Percentiles rank a stretch among this genome's conserved stretches.
Evolutionary conservation across 1,284 basidiomycete species (phyloP).

Genomic region (Fomitopsis palustris): DNA sequence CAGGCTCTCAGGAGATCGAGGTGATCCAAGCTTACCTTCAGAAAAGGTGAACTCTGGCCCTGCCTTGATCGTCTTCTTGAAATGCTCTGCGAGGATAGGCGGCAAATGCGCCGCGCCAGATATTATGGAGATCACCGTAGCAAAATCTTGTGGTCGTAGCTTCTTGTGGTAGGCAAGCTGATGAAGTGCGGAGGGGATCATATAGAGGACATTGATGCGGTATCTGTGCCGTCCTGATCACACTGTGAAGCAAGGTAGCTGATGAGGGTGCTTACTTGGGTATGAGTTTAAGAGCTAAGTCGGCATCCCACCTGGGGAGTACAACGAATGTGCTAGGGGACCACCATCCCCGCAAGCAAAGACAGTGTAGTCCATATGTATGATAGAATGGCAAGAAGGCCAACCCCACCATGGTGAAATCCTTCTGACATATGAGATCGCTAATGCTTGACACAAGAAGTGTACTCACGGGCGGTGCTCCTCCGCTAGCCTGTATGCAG

Average conservation of each 20-base stretch:
- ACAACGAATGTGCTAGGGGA: slow-evolving; percentile 47
- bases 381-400: slow-evolving; percentile 70
- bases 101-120: slow-evolving; percentile 70
- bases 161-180: slow-evolving; percentile 58
- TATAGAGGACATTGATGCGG: slow-evolving; percentile 41
- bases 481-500: slow-evolving; percentile 18
- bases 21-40: slow-evolving; percentile 41
- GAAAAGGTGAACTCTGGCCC: slow-evolving; percentile 28
- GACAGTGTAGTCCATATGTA: slow-evolving; percentile 56
- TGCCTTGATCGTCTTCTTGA: slow-evolving; percentile 36
- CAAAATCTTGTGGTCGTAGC: slow-evolving; percentile 49
- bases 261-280: slow-evolving; percentile 34
- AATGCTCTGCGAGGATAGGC: slow-evolving; percentile 42
- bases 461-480: not conserved
- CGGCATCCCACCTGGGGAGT: slow-evolving; percentile 57
- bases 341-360: slow-evolving; percentile 46
- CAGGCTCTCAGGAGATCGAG: not conserved
- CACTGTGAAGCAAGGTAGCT: not conserved
- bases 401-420: slow-evolving; percentile 38
- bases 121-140: slow-evolving; percentile 40
- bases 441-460: not conserved
- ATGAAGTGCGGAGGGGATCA: slow-evolving; percentile 66
- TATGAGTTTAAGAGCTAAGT: slow-evolving; percentile 39
- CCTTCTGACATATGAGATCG: not conserved
- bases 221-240: slow-evolving; percentile 35